Percentiles rank a stretch among this genome's conserved stretches.
Evolutionary conservation across 179 eudicot species (phyloP).

Genomic region (Vitellaria paradoxa): DNA sequence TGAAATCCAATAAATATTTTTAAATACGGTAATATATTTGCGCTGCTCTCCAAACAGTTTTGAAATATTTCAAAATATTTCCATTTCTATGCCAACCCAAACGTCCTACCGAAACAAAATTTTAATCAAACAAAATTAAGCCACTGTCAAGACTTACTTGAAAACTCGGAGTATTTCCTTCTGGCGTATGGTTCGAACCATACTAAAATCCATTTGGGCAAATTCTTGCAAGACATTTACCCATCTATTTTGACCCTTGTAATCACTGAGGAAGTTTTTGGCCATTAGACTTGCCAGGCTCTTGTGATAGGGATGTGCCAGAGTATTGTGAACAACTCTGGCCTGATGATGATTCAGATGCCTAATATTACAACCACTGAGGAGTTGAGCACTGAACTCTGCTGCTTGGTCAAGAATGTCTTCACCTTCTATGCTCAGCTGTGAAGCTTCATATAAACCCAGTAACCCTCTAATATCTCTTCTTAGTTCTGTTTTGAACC

Average conservation of each 20-base stretch:
- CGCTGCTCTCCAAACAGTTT: too few species aligned
- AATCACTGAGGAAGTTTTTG: slow-evolving; percentile 11
- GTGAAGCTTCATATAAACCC: slow-evolving; percentile 60
- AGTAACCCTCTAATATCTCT: slow-evolving; percentile 40
- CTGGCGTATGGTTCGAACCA: slow-evolving; percentile 13
- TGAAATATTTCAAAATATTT: too few species aligned
- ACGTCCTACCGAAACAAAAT: too few species aligned
- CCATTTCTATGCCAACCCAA: too few species aligned
- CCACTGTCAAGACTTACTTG: slow-evolving; percentile 17
- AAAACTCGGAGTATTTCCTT: slow-evolving; percentile 26
- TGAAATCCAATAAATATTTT: too few species aligned
- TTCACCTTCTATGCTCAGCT: slow-evolving; percentile 46
- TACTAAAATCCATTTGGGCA: slow-evolving; percentile 23
- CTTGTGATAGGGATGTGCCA: slow-evolving; percentile 35
- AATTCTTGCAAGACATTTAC: slow-evolving; percentile 19
- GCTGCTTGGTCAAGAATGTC: slow-evolving; percentile 46
- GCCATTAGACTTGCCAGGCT: slow-evolving; percentile 28
- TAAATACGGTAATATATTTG: too few species aligned
- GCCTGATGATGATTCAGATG: slow-evolving; percentile 27
- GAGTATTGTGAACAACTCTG: slow-evolving; percentile 17
- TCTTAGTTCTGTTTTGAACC: slow-evolving; percentile 26
- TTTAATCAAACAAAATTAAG: too few species aligned
- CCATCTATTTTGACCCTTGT: slow-evolving; percentile 17
- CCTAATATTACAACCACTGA: slow-evolving; percentile 12
- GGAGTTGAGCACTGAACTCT: slow-evolving; percentile 23